These are phyloP conservation scores for Hanseniaspora vineae DNA, from an alignment of 805 yeast genomes.

Conservation along the genomic window DNA sequence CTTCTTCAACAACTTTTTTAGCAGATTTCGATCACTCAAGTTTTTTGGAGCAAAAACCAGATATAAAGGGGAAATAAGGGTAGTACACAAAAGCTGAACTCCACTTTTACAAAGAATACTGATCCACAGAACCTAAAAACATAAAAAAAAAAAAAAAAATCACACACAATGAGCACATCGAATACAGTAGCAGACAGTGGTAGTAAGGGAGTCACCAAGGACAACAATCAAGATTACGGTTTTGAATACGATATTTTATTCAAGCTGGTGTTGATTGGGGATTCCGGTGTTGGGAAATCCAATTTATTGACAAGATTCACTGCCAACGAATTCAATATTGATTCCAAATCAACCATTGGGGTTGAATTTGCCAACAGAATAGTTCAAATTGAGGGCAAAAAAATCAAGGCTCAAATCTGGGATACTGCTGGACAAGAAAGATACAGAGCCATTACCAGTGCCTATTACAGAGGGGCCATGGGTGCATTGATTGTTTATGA, in stretches of 20 bases:
- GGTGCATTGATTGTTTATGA: constrained; percentile 95
- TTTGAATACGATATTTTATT: constrained; percentile 85
- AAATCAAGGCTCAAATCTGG: constrained; percentile 90
- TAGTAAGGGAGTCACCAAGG: constrained; percentile 12
- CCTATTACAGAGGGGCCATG: constrained; percentile 95
- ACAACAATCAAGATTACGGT: constrained; percentile 48
- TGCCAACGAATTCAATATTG: constrained; percentile 88
- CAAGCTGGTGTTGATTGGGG: constrained; percentile 93
- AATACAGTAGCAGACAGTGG: constrained; percentile 1
- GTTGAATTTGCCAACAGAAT: constrained; percentile 98
- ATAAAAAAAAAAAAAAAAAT: no score
- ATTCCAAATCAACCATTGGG: constrained; percentile 89
- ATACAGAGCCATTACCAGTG: constrained; percentile 94
- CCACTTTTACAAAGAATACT: background rate
- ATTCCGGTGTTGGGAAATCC: constrained; percentile 81
- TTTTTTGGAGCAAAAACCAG: no score
- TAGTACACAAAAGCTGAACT: background rate
- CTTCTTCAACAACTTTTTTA: no score
- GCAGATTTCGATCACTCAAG: no score
- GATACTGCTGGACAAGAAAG: constrained; percentile 99
- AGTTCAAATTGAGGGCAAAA: constrained; percentile 70
- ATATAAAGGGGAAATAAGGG: background rate
- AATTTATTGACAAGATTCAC: constrained; percentile 89
- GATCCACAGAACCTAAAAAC: no score
- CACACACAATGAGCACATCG: constrained; percentile 4